These are phyloP conservation scores for Xylogone sp. DNA, from an alignment of 2,329 filamentous ascomycete genomes.

Conservation along the genomic window DNA sequence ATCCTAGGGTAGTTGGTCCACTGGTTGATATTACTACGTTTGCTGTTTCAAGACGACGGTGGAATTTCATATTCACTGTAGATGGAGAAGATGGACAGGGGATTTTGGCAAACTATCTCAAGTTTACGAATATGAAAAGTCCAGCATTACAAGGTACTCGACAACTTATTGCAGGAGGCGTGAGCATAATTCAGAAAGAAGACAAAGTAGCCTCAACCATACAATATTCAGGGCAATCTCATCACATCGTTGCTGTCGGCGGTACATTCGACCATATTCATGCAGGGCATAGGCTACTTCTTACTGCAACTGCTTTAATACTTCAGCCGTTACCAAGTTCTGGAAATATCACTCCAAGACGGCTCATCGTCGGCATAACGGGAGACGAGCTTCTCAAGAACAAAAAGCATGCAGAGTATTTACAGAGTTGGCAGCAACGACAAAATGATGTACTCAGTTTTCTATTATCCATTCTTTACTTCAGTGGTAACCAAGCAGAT, in stretches of 20 bases:
- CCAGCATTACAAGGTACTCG: conserved; percentile 47
- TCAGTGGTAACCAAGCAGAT: conserved; percentile 30
- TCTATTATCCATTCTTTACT: conserved; percentile 58
- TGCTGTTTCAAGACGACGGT: conserved; percentile 51
- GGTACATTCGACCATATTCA: conserved; percentile 97
- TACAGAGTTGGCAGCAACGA: conserved; percentile 77
- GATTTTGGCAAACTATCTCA: conserved; percentile 48
- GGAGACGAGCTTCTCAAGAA: conserved; percentile 81
- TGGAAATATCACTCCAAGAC: conserved; percentile 38
- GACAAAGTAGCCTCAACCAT: conserved; percentile 1
- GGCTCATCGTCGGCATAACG: conserved; percentile 80
- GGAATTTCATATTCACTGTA: conserved; percentile 63
- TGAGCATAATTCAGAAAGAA: conserved; percentile 37
- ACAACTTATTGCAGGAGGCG: conserved; percentile 47
- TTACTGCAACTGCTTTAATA: conserved; percentile 80
- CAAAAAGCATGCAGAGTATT: conserved; percentile 79
- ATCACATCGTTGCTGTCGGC: conserved; percentile 72
- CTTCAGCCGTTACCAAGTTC: conserved; percentile 47
- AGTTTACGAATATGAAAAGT: conserved; percentile 43
- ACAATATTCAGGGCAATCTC: conserved; percentile 23
- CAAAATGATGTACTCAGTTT: conserved; percentile 69
- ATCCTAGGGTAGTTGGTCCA: conserved; percentile 27
- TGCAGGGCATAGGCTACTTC: conserved; percentile 89
- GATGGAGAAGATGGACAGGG: conserved; percentile 61
- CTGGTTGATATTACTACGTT: conserved; percentile 46